These are phyloP conservation scores for Lentinula raphanica DNA, from an alignment of 768 basidiomycete species.

Conservation along the genomic window DNA sequence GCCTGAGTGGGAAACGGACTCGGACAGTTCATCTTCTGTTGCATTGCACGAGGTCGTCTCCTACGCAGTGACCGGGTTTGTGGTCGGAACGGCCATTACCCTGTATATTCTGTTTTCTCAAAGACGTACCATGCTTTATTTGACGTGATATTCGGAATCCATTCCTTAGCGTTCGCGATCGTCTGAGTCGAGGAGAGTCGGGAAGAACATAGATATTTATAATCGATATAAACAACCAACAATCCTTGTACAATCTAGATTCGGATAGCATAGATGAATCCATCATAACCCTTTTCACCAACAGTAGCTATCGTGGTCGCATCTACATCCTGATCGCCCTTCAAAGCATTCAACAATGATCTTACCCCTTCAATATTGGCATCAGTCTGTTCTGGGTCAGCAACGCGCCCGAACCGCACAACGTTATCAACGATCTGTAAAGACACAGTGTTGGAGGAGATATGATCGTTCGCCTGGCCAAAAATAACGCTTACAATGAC, in stretches of 20 bases:
- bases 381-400: conserved; percentile 32
- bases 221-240: background rate
- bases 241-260: conserved; percentile 16
- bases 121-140: conserved; percentile 37
- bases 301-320: conserved; percentile 46
- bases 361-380: conserved; percentile 41
- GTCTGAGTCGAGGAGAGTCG: background rate
- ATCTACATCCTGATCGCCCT: conserved; percentile 46
- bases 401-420: conserved; percentile 43
- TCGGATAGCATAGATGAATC: conserved; percentile 44
- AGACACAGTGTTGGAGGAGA: background rate
- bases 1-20: background rate
- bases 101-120: conserved; percentile 45
- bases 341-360: conserved; percentile 36
- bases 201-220: background rate
- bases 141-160: conserved; percentile 14
- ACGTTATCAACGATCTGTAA: conserved; percentile 58
- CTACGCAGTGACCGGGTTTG: conserved; percentile 51
- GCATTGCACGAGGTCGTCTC: conserved; percentile 31
- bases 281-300: conserved; percentile 50
- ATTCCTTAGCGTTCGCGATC: background rate
- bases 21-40: background rate
- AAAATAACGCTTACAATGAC: conserved; percentile 43
- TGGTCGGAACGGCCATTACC: conserved; percentile 54
- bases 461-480: background rate